phyloP scores from a whole-genome alignment of 768 basidiomycete genomes.

The Coprinellus micaceus region DNA sequence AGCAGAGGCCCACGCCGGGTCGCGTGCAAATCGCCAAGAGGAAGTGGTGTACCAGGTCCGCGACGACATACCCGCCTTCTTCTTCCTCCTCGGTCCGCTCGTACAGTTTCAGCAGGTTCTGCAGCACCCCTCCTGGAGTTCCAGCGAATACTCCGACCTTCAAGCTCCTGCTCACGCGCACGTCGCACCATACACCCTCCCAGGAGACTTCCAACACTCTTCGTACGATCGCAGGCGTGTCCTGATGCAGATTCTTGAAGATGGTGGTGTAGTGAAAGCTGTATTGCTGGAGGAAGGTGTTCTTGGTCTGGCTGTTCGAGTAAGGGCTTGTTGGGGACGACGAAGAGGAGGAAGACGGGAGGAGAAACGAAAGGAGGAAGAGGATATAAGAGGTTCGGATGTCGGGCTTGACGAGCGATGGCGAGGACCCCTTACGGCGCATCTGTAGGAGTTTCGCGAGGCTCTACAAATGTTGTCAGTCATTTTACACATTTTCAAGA shows the following conservation, averaged over 20 bases:
- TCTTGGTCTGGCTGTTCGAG: slow-evolving; percentile 42
- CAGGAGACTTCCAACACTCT: slow-evolving; percentile 70
- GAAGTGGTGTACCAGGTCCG: slow-evolving; percentile 84
- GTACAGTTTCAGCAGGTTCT: slow-evolving; percentile 68
- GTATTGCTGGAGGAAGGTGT: slow-evolving; percentile 66
- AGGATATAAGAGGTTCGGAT: slow-evolving; percentile 75
- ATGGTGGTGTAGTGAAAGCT: slow-evolving; percentile 59
- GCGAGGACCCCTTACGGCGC: slow-evolving; percentile 57
- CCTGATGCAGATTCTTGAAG: slow-evolving; percentile 71
- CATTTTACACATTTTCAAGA: slow-evolving; percentile 8
- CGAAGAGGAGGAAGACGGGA: slow-evolving; percentile 28
- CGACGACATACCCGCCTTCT: slow-evolving; percentile 54
- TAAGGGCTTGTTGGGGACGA: slow-evolving; percentile 19
- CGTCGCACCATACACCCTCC: slow-evolving; percentile 74
- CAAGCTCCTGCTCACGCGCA: slow-evolving; percentile 62
- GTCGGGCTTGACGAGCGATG: slow-evolving; percentile 57
- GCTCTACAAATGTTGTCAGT: slow-evolving; percentile 34
- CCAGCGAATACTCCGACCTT: slow-evolving; percentile 63
- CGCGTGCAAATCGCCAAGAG: slow-evolving; percentile 78
- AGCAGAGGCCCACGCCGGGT: slow-evolving; percentile 83
- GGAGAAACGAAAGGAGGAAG: slow-evolving; percentile 72
- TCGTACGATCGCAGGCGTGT: slow-evolving; percentile 59
- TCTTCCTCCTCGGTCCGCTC: slow-evolving; percentile 50
- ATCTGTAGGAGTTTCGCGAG: slow-evolving; percentile 65
- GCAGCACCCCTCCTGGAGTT: slow-evolving; percentile 2